Evolutionary conservation across 495 filamentous ascomycete species (phyloP), one percentile per base, ranked within the genome.

Genomic region (Acidomyces sp.): DNA sequence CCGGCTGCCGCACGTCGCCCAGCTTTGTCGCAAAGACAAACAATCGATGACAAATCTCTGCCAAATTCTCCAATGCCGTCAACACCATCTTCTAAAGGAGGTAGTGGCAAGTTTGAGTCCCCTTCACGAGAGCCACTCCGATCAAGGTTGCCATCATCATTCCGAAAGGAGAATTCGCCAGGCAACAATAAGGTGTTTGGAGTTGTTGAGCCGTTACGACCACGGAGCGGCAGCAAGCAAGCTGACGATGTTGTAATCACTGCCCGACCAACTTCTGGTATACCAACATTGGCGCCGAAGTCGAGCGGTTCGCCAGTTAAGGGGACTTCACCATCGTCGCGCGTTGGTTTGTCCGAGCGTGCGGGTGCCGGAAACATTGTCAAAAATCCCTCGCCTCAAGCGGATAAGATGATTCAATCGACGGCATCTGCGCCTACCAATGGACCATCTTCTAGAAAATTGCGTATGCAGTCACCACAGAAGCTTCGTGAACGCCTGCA

Each of bases 401-500:
- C 51, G 4, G 34, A 40, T 4, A 48, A 48, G n/a, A 11, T 28
- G 3, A 18, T 15, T 13, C 38, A 28, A 18, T 35, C 39, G 17
- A 9, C 41, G 15, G n/a, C 22, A 16, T 16, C 18, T 22, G 10
- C 37, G 15, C 27, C 20, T 0, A 15, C 21, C 5, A 38, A 23
- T 0, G 40, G 28, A 4, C 37, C 48, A 9, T 50, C 56, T 10
- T 62, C 68, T 24, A 72, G 72, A 48, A 90, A 80, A 51, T 66
- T 92, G 41, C 80, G 84, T 34, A 75, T 94, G 59, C 87, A 93
- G 59, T 87, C 80, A 30, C 82, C 88, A 0, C 84, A 92, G 49
- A 95, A 93, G 63, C 74, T 95, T 23, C 82, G 90, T 31, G 84
- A 95, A 59, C 82, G 87, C 35, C 70, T 94, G 6, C 77, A 85